Base-by-base conservation (phyloP, 2,329 filamentous ascomycete species). In the Gnomoniopsis smithogilvyi region DNA sequence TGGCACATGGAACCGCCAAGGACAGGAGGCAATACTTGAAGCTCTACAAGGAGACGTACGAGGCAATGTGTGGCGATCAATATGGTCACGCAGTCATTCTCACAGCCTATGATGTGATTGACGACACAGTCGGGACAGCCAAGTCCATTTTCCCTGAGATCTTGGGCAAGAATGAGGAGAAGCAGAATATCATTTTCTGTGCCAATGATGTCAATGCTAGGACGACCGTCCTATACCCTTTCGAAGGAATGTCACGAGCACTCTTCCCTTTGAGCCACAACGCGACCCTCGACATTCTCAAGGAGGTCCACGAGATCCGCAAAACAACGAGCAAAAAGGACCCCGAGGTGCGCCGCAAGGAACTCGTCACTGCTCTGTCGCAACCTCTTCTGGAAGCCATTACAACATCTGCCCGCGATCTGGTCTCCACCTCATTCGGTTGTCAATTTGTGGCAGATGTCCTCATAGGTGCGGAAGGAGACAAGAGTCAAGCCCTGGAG, bases 251-350 rank as follows among this genome's bases (percentile, higher is more conserved):
- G n/a, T 82, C 84, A 33, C 85, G 79, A 67, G 78, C 81, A 3
- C 71, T 88, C 33, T 88, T 88, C 68, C 84, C 85, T 50, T 70
- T 79, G 14, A 83, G 81, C 60, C 82, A 91, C 58, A 80, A 83
- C 12, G 80, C 81, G 36, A 88, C 92, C 63, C 75, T 91, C 38
- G 84, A 89, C 57, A 74, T 95, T 15, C 78, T 99, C 4, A 80
- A 85, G 59, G 90, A 97, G 72, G 77, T 97, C 24, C 89, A 91
- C 68, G 83, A 86, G 57, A 89, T 96, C 63, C 87, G 95, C 56
- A 84, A 87, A 66, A 87, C 83, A 15, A 98, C 93, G 2, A 96
- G 91, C 64, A 99, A 98, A 78, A 99, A 99, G 75, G 92, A 96
- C 59, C 81, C 91, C 0, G 87, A 89, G 56, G 75, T 83, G 22